phyloP scores from a whole-genome alignment of 1,284 basidiomycete species.

The Cutaneotrichosporon dermatis region DNA sequence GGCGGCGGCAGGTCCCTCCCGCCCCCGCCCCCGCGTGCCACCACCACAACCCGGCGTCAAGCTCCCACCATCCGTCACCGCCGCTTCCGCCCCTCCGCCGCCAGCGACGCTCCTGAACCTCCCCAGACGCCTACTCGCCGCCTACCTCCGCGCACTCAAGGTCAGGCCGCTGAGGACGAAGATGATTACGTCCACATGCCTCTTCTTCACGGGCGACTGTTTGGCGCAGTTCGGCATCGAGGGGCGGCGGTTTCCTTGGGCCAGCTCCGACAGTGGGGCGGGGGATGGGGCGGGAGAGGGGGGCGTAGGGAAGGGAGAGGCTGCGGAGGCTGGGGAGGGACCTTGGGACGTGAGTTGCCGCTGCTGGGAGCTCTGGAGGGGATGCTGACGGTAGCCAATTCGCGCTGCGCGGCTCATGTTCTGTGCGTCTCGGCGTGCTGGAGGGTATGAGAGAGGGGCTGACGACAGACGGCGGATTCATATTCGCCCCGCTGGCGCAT shows the following conservation, averaged over 20 bases:
- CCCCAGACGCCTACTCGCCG: neutral
- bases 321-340: neutral
- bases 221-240: constrained; percentile 23
- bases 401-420: constrained; percentile 13
- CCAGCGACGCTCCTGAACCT: neutral
- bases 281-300: neutral
- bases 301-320: neutral
- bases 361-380: too few relatives aligned
- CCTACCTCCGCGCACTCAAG: constrained; percentile 8
- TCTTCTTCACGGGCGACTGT: constrained; percentile 10
- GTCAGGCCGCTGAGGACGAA: constrained; percentile 16
- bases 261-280: neutral
- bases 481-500: constrained; percentile 21
- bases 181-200: constrained; percentile 11
- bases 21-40: neutral
- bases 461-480: constrained; percentile 9
- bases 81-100: too few relatives aligned
- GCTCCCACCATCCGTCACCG: neutral
- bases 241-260: constrained; percentile 8
- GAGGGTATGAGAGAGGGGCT: too few relatives aligned
- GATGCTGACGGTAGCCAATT: neutral
- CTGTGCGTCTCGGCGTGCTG: constrained; percentile 3
- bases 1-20: neutral
- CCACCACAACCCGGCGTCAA: neutral
- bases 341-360: constrained; percentile 2